A percentile compares a stretch with the other conserved stretches of the same genome.
Conservation (phyloP, 305 asterid species). For the Fraxinus dipetala region DNA sequence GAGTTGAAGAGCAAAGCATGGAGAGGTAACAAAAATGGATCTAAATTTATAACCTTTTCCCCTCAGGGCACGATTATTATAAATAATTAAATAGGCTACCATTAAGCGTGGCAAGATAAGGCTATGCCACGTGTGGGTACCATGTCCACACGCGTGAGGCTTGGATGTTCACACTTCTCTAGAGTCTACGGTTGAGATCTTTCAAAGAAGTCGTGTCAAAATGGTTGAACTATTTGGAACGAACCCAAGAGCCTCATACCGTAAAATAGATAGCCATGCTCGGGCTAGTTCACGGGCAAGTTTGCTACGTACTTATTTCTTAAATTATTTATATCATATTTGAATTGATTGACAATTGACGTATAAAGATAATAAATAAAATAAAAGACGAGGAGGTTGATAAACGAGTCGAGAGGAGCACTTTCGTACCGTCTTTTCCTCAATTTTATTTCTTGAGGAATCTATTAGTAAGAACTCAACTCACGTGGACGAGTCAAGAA, state of each 20-base stretch:
- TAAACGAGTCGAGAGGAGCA: too few species aligned
- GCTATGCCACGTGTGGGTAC: slow-evolving; percentile 8
- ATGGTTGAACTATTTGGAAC: not conserved
- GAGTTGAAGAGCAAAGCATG: slow-evolving; percentile 25
- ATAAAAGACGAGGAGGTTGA: too few species aligned
- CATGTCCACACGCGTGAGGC: not conserved
- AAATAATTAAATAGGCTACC: slow-evolving; percentile 1
- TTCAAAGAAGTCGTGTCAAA: not conserved
- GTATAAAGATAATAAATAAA: too few species aligned
- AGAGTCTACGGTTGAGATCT: not conserved
- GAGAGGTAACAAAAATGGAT: not conserved
- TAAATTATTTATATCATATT: too few species aligned
- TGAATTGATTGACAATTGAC: too few species aligned
- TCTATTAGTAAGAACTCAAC: not conserved
- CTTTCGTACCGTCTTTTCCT: too few species aligned
- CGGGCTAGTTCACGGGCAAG: too few species aligned
- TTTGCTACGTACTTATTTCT: too few species aligned
- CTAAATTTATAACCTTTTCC: not conserved
- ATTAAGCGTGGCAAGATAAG: slow-evolving; percentile 3
- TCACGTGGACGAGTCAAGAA: too few species aligned
- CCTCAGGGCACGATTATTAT: not conserved
- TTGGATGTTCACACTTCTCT: not conserved
- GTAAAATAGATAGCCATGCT: not conserved
- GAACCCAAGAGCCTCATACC: not conserved
- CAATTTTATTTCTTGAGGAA: too few species aligned